These are phyloP conservation scores for Lomentospora prolificans DNA, from an alignment of 2,329 filamentous ascomycete genomes.

Conservation along the genomic window DNA sequence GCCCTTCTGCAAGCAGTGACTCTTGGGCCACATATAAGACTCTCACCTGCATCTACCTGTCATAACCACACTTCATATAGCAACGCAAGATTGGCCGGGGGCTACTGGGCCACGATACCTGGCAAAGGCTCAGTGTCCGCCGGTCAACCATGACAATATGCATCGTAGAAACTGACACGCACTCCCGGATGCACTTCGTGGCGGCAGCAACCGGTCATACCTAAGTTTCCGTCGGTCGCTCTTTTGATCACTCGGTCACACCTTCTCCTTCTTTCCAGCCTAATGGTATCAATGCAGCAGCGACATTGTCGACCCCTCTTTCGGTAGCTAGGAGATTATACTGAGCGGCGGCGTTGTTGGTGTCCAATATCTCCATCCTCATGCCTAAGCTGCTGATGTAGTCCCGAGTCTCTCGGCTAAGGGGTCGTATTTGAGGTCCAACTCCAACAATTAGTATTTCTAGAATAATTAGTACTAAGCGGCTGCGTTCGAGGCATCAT, in stretches of 20 bases:
- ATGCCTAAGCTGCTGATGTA: constrained; percentile 72
- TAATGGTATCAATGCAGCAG: constrained; percentile 77
- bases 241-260: constrained; percentile 15
- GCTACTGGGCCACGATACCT: neutral
- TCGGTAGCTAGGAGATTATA: constrained; percentile 96
- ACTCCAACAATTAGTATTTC: constrained; percentile 87
- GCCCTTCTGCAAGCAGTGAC: neutral
- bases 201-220: neutral
- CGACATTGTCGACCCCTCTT: constrained; percentile 73
- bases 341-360: constrained; percentile 84
- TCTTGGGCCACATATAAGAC: neutral
- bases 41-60: neutral
- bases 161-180: neutral
- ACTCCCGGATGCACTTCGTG: neutral
- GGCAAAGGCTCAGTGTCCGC: too few relatives aligned
- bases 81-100: neutral
- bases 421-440: constrained; percentile 62
- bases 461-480: constrained; percentile 20
- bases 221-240: neutral
- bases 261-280: constrained; percentile 62
- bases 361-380: constrained; percentile 80
- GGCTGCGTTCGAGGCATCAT: neutral
- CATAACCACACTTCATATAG: neutral
- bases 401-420: constrained; percentile 64
- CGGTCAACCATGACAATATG: neutral